Base-by-base conservation (phyloP, 2,329 filamentous ascomycete species). In the Claviceps quebecensis region DNA sequence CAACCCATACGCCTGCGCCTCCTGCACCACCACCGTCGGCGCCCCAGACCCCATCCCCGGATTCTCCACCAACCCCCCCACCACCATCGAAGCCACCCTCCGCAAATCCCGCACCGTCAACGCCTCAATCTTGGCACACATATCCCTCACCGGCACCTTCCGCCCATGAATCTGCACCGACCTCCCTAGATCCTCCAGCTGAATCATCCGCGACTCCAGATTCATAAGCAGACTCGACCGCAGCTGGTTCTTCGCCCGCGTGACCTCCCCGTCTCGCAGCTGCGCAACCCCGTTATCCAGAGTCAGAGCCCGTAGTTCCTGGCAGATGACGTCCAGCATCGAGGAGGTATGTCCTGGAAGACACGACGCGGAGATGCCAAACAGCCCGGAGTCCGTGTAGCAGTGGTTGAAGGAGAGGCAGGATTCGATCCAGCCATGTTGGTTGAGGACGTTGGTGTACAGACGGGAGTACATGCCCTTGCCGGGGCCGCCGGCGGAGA, bases 381-480 rank as follows among this genome's bases (percentile, higher is more conserved):
- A 98, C 43, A 98, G 79, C 4, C 93, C 93, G 6, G 85, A 90
- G 68, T 98, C 93, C 0, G 87, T 93, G 76, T 98, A 98, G 46
- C 86, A 87, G 74, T 97, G 90, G 75, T 97, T 97, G 74, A 97
- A 97, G 34, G 91, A 86, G 49, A 95, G 77, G 70, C 93, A 97
- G 54, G 83, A 90, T 71, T 98, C 93, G 26, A 98, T 88, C 91
- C 91, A 98, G 59, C 86, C 88, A 70, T 95, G 84, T 70, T 97
- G 90, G 73, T 98, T 98, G 49, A 98, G 79, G 0, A 97, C 91
- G 65, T 96, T 95, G 56, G 90, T 97, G 75, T 96, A 98, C 8
- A 98, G 80, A 13, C 93, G 85, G 39, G 87, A 95, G 75, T 97
- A 97, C 93, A 98, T 98, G 66, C 93, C 93, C 73, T 98, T 98